Base-by-base conservation (phyloP, 2,329 filamentous ascomycete genomes). In the Didymella arachidicola region DNA sequence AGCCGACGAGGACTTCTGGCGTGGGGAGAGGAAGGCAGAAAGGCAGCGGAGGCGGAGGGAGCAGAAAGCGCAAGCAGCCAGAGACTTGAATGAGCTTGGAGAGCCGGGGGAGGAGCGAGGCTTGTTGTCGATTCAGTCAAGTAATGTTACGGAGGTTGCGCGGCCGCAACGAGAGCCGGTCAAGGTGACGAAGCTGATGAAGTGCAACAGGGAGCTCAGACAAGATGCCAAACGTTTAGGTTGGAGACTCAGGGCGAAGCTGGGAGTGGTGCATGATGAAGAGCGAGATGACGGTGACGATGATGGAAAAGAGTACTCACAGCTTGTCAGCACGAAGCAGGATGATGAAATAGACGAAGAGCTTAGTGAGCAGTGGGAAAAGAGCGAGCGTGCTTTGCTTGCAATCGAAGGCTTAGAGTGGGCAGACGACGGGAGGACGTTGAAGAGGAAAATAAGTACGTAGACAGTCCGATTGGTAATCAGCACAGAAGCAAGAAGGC, bases 371-470 rank as follows among this genome's bases (percentile, higher is more conserved):
- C 25, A 45, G 18, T 45, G 50, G 50, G 32, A 39, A 18, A 12
- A 10, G 2, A n/a, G 14, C 7, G 42, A 53, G 32, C 30, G 42
- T 2, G 41, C 41, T 7, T 25, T 53, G 29, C 25, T 45, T 14
- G 50, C 50, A 7, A 44, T 11, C 7, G 41, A 42, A 6, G n/a
- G 43, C 2, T 14, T 53, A 30, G 50, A 45, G 11, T 53, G 38
- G 19, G 19, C 18, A 7, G 30, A 53, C 7, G 41, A 18, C 11
- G 41, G 39, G 29, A 26, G 27, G 49, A 18, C 11, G 7, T 38
- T 36, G 30, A 27, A 25, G 30, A 45, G 30, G 42, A 39, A 10
- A 32, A 18, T 19, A 1, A 22, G 19, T 25, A 3, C 6, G 0
- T 41, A 25, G 12, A 41, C 19, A 12, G 8, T 3, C 1, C n/a